A percentile compares a stretch with the other conserved stretches of the same genome.
Evolutionary conservation across 2,329 filamentous ascomycete genomes (phyloP).

Genomic region (Stemphylium beticola): DNA sequence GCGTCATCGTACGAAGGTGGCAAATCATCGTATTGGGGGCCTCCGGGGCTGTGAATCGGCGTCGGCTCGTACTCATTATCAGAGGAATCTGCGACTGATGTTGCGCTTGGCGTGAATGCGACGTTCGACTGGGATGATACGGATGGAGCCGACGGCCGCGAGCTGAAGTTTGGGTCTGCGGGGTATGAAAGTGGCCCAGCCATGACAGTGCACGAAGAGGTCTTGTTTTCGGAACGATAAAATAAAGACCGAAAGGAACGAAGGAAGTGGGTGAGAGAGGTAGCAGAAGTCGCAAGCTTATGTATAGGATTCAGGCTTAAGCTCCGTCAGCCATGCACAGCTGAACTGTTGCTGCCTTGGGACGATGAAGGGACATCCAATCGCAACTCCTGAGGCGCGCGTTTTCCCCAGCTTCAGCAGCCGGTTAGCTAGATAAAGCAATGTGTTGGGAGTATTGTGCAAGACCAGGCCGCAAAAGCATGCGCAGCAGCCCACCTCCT

Average conservation of each 20-base stretch:
- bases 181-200: conserved; percentile 25
- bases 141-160: conserved; percentile 21
- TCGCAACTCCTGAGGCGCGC: conserved; percentile 8
- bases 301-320: background rate
- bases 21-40: conserved; percentile 45
- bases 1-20: conserved; percentile 49
- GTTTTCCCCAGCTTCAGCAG: background rate
- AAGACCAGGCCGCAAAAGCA: background rate
- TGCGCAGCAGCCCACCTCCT: background rate
- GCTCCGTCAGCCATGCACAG: conserved; percentile 5
- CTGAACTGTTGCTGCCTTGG: conserved; percentile 23
- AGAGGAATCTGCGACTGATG: conserved; percentile 41
- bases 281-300: conserved; percentile 6
- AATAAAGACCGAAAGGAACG: background rate
- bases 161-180: conserved; percentile 13
- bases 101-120: conserved; percentile 35
- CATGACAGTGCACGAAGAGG: conserved; percentile 20
- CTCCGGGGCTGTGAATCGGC: conserved; percentile 37
- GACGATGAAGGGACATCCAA: conserved; percentile 11
- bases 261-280: background rate
- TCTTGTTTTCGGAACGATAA: background rate
- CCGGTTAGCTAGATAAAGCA: background rate
- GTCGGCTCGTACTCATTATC: conserved; percentile 42
- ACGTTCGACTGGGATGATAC: conserved; percentile 22
- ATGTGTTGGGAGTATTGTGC: background rate